Conservation (phyloP, 257 asterid genomes). For the Ajuga chamaepitys region DNA sequence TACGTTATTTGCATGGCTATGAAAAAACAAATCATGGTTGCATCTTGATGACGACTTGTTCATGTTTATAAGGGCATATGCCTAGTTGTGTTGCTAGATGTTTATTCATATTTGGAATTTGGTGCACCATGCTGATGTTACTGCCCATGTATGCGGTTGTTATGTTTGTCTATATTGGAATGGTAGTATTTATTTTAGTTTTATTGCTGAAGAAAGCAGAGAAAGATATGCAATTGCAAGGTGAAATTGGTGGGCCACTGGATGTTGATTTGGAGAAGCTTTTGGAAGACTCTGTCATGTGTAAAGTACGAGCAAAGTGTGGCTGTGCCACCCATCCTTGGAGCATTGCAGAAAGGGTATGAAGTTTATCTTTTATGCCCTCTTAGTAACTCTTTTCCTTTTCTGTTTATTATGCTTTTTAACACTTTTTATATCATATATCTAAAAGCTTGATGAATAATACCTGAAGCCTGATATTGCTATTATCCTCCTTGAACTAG, state of each 20-base stretch:
- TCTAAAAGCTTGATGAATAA: neutral
- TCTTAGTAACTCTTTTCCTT: too few relatives aligned
- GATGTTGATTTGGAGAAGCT: constrained; percentile 66
- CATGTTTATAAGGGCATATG: neutral
- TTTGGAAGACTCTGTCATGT: constrained; percentile 72
- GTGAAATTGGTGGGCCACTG: constrained; percentile 31
- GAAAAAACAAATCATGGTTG: neutral
- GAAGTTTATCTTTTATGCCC: neutral
- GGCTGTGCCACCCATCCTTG: constrained; percentile 99
- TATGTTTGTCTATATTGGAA: neutral
- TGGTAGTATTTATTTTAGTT: constrained; percentile 15
- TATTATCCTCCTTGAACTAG: neutral
- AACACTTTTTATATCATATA: neutral
- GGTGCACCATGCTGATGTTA: constrained; percentile 5
- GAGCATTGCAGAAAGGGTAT: constrained; percentile 95
- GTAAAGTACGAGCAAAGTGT: constrained; percentile 86
- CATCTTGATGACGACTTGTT: neutral
- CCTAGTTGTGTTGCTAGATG: neutral
- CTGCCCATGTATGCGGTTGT: neutral
- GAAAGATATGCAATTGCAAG: constrained; percentile 34
- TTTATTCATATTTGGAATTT: neutral
- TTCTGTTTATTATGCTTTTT: neutral
- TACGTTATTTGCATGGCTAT: neutral
- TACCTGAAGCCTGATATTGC: neutral
- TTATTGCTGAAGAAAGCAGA: constrained; percentile 58